Evolutionary conservation across 73 alveolate species (phyloP).

Genomic region (Paramecium caudatum): DNA sequence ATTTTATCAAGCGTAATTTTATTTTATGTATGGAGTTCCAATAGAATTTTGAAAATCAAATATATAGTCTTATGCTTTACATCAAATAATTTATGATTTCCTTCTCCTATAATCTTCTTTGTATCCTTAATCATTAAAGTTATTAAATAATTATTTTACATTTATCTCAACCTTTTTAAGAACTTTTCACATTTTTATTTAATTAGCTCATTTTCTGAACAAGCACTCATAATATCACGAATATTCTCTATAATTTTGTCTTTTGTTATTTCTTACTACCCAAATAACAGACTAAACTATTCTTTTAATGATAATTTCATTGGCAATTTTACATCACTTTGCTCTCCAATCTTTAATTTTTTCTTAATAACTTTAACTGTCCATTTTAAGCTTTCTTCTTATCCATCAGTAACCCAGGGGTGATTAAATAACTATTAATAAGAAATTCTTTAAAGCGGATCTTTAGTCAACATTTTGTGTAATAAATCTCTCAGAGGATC

Average conservation of each 20-base stretch:
- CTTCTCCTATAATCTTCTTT: background rate
- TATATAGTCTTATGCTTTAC: background rate
- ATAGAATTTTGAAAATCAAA: background rate
- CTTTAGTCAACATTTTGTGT: background rate
- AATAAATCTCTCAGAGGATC: constrained; percentile 5
- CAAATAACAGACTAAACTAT: background rate
- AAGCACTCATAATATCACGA: background rate
- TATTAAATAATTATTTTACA: background rate
- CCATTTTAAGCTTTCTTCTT: background rate
- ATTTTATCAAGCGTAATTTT: background rate
- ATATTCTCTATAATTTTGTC: background rate
- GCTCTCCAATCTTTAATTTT: background rate
- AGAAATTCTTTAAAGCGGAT: background rate
- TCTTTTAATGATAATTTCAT: background rate
- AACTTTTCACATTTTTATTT: background rate
- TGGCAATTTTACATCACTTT: background rate
- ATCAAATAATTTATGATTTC: background rate
- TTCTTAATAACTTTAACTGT: background rate
- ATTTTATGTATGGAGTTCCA: background rate
- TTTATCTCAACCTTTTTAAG: background rate
- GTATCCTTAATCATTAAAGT: background rate
- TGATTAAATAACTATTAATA: constrained; percentile 15
- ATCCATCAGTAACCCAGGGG: background rate
- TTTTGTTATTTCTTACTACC: background rate
- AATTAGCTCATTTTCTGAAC: background rate